A percentile compares a stretch with the other conserved stretches of the same genome.
Evolutionary conservation across 2,329 filamentous ascomycete species (phyloP).

Genomic region (Fusarium sublunatum): DNA sequence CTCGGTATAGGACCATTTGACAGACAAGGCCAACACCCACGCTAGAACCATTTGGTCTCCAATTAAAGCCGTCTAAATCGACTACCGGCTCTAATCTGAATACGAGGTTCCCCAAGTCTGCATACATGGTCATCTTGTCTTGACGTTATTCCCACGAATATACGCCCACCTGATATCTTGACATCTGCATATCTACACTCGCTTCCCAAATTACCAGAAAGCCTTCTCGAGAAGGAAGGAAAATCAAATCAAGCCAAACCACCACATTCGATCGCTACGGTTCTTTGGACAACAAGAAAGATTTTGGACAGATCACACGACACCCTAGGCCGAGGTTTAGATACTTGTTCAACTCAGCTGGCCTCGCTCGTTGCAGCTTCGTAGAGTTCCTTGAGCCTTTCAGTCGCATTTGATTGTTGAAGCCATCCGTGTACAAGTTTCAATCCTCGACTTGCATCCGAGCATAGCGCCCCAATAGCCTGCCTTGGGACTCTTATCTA

Average conservation of each 20-base stretch:
- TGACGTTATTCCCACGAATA: slow-evolving; percentile 31
- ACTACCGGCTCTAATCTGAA: slow-evolving; percentile 27
- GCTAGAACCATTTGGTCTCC: slow-evolving; percentile 21
- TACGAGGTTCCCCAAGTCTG: slow-evolving; percentile 28
- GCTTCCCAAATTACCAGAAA: slow-evolving; percentile 44
- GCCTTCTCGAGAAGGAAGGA: slow-evolving; percentile 31
- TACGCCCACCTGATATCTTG: slow-evolving; percentile 38
- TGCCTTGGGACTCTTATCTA: slow-evolving; percentile 23
- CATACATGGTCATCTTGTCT: slow-evolving; percentile 21
- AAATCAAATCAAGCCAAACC: slow-evolving; percentile 33
- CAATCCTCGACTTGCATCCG: slow-evolving; percentile 26
- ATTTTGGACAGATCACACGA: slow-evolving; percentile 16
- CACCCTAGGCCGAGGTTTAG: slow-evolving; percentile 21
- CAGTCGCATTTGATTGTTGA: slow-evolving; percentile 30
- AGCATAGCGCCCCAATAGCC: slow-evolving; percentile 18
- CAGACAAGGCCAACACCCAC: too few relatives aligned
- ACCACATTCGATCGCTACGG: slow-evolving; percentile 54
- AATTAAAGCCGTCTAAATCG: slow-evolving; percentile 23
- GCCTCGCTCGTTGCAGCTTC: slow-evolving; percentile 27
- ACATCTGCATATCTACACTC: slow-evolving; percentile 48
- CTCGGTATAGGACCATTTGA: slow-evolving; percentile 27
- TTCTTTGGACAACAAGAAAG: slow-evolving; percentile 25
- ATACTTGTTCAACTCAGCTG: slow-evolving; percentile 24
- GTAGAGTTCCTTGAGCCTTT: slow-evolving; percentile 38
- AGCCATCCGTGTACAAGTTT: slow-evolving; percentile 33